Evolutionary conservation across 2,329 filamentous ascomycete species (phyloP), one percentile per base, ranked within the genome.

Genomic region (Colletotrichum eremochloae): DNA sequence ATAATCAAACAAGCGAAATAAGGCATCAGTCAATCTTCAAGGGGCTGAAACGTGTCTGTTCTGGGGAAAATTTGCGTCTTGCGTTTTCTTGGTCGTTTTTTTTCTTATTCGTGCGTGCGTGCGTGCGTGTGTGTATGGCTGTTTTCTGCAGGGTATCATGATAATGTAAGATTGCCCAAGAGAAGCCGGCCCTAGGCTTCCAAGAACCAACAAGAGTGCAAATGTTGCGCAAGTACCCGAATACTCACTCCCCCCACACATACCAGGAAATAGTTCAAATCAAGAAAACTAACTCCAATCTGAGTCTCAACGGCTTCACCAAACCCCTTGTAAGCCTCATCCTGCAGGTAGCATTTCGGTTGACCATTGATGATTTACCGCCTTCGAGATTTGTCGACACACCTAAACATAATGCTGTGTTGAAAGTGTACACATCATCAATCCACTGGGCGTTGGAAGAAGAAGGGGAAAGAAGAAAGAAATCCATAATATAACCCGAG

Each of bases 1-100:
- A 66, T 63, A 72, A 71, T 72, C 67, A 72, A 71, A 72, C 70
- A 72, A 72, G 70, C 67, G 70, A 72, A 56, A 72, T 72, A 72
- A 71, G 61, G 61, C 62, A 72, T 72, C 70, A 66, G 42, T 57
- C 55, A 62, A 50, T 56, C 56, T 58, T 40, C 67, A 65, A 50
- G 67, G 70, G 67, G 67, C 56, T 66, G 70, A 71, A 66, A 72
- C 70, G 48, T 29, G 62, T 62, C 58, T 61, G n/a, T 61, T 62
- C 56, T 53, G 48, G 24, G 24, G 44, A 33, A 14, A 60, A 55
- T 55, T 56, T 62, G 67, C 48, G 48, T 63, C 61, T 71, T 48
- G 48, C 57, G 61, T 72, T 36, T 36, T 36, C 52, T 36, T 55
- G 48, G 18, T 52, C 20, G 11, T 20, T 15, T 29, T 71, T 38